Conservation (phyloP, 2,329 filamentous ascomycete genomes). For the Nothomitra cinnamomea region DNA sequence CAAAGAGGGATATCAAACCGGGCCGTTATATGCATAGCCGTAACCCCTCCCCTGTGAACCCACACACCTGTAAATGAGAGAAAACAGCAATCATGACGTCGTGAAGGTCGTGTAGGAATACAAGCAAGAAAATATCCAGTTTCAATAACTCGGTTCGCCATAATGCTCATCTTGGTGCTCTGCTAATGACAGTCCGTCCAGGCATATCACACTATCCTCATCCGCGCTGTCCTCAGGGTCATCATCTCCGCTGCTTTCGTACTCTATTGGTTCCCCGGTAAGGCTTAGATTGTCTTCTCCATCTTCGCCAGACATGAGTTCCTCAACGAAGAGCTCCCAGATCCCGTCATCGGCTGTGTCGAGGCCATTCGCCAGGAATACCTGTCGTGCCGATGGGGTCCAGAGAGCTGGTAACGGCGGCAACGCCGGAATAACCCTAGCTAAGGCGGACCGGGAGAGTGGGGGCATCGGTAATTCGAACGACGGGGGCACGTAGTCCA, state of each 20-base stretch:
- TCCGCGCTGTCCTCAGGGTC: constrained; percentile 4
- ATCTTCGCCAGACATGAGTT: neutral
- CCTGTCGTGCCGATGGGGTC: neutral
- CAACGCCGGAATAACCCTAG: neutral
- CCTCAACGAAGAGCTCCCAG: constrained; percentile 1
- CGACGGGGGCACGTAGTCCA: neutral
- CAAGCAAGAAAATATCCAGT: neutral
- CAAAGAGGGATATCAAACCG: neutral
- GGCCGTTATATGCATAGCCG: no score
- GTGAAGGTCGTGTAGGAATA: neutral
- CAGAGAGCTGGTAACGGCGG: neutral
- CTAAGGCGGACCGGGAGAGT: neutral
- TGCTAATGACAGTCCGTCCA: neutral
- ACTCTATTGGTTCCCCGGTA: neutral
- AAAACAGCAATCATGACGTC: neutral
- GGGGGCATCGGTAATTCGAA: neutral
- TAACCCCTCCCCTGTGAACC: neutral
- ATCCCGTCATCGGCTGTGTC: neutral
- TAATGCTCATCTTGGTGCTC: neutral
- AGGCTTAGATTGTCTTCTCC: neutral
- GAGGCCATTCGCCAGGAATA: neutral
- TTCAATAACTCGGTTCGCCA: neutral
- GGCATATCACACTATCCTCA: neutral
- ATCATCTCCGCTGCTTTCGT: neutral
- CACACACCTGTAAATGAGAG: neutral